Evolutionary conservation across 768 basidiomycete genomes (phyloP).

Genomic region (Dentipellis sp.): DNA sequence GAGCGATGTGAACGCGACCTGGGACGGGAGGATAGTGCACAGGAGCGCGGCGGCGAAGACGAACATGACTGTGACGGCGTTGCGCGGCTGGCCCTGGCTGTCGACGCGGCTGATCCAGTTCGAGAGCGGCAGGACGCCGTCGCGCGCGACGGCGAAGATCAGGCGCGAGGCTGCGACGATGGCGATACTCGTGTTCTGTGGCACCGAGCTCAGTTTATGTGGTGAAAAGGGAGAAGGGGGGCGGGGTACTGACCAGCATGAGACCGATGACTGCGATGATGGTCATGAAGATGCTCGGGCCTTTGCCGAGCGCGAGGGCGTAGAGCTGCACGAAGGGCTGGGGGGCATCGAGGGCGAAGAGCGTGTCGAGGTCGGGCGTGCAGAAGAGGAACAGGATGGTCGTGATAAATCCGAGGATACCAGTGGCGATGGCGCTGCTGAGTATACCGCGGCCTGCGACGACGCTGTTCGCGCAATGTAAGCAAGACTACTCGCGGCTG

Average conservation of each 20-base stretch:
- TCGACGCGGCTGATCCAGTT: conserved; percentile 76
- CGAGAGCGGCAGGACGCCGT: conserved; percentile 80
- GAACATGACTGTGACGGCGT: conserved; percentile 82
- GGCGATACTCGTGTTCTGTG: conserved; percentile 75
- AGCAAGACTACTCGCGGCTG: not conserved
- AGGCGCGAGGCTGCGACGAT: conserved; percentile 85
- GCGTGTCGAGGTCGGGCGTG: conserved; percentile 64
- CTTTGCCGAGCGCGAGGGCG: conserved; percentile 71
- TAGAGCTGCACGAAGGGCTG: conserved; percentile 91
- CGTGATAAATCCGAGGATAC: conserved; percentile 68
- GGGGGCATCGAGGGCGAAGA: conserved; percentile 73
- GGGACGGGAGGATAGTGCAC: conserved; percentile 81
- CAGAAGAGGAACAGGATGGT: conserved; percentile 81
- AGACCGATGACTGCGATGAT: conserved; percentile 76
- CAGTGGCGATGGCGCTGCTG: conserved; percentile 67
- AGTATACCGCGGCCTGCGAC: conserved; percentile 80
- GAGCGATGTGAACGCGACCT: conserved; percentile 86
- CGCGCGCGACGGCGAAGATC: conserved; percentile 84
- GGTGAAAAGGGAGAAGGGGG: not conserved
- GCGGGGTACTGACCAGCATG: conserved; percentile 49
- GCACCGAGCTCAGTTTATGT: not conserved
- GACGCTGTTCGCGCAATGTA: conserved; percentile 33
- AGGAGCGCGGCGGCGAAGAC: conserved; percentile 65
- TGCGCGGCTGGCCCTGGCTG: conserved; percentile 59
- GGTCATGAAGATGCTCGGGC: conserved; percentile 82